Evolutionary conservation across 495 filamentous ascomycete species (phyloP), one percentile per base, ranked within the genome.

Genomic region (Aspergillus ellipticus): DNA sequence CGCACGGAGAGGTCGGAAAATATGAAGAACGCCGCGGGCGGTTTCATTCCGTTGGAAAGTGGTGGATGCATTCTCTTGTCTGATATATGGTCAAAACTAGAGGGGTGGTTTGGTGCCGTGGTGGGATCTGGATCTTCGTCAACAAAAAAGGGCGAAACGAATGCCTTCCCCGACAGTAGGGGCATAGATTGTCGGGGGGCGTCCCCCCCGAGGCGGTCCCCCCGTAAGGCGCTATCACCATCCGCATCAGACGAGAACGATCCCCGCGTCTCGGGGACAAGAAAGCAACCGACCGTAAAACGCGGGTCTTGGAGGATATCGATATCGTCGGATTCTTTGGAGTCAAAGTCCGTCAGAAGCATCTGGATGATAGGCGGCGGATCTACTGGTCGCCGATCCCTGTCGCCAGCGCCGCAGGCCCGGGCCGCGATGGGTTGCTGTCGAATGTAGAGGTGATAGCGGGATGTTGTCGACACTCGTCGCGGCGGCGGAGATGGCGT

Each of bases 331-430:
- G 79, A 37, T 45, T 74, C 65, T 54, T 76, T 61, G 62, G 79
- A 64, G 67, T 83, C 62, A 71, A 77, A 82, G 58, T 93, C 85
- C 42, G 81, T 84, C 46, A 96, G 79, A 20, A 82, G 81, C 29
- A 98, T 83, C 63, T 97, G 88, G 13, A 98, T 83, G 62, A 98
- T 96, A 20, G 94, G 94, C 10, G 94, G 94, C 13, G 94, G 94
- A 61, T 98, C 94, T 46, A 98, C 90, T 24, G 96, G 89, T 52
- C 94, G 83, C 24, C 94, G 86, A 68, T 98, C 94, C 62, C 93
- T 76, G 69, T 97, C 94, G 51, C 92, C 92, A 59, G 95, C 96
- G 7, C 94, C 93, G 70, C 94, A 97, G 45, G 91, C 90, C 64
- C 94, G 84, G 39, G 93, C 94, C 6, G 90, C 92, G 4, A 85